These are phyloP conservation scores for Dactylellina parvicollis DNA, from an alignment of 2,329 filamentous ascomycete species.

Conservation along the genomic window DNA sequence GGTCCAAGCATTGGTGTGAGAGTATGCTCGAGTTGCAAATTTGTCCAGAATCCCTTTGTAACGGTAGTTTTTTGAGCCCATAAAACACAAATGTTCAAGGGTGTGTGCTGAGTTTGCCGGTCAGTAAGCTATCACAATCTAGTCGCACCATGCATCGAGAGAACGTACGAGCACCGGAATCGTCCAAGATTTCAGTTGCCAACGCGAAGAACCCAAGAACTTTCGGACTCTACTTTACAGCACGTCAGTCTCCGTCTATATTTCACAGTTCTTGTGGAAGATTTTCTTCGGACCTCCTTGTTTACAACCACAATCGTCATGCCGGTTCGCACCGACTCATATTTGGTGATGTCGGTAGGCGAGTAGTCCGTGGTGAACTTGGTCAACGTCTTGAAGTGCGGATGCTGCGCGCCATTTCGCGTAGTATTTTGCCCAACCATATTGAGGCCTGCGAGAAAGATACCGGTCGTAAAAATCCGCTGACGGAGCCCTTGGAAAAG, in stretches of 20 bases:
- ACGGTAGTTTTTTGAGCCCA: constrained; percentile 87
- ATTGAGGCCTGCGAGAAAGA: constrained; percentile 34
- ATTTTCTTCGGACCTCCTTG: constrained; percentile 68
- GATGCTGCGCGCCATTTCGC: constrained; percentile 9
- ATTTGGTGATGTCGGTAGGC: constrained; percentile 86
- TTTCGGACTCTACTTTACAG: constrained; percentile 72
- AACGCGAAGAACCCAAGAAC: constrained; percentile 93
- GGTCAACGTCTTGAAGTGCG: constrained; percentile 82
- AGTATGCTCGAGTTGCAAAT: constrained; percentile 91
- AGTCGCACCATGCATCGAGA: constrained; percentile 53
- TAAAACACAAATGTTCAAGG: constrained; percentile 67
- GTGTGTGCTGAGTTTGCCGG: constrained; percentile 62
- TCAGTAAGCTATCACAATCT: constrained; percentile 12
- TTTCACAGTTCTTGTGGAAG: not conserved
- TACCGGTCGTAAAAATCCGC: constrained; percentile 12
- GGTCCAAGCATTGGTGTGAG: constrained; percentile 95
- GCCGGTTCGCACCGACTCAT: constrained; percentile 92
- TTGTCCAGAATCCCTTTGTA: constrained; percentile 97
- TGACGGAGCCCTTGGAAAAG: constrained; percentile 43
- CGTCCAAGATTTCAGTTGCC: constrained; percentile 96
- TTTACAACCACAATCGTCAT: constrained; percentile 95
- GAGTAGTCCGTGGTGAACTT: constrained; percentile 90
- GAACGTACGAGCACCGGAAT: constrained; percentile 79
- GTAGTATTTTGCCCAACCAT: constrained; percentile 28
- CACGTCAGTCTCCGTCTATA: not conserved